Evolutionary conservation across 441 rosid species (phyloP).

Genomic region (Jatropha podagrica): DNA sequence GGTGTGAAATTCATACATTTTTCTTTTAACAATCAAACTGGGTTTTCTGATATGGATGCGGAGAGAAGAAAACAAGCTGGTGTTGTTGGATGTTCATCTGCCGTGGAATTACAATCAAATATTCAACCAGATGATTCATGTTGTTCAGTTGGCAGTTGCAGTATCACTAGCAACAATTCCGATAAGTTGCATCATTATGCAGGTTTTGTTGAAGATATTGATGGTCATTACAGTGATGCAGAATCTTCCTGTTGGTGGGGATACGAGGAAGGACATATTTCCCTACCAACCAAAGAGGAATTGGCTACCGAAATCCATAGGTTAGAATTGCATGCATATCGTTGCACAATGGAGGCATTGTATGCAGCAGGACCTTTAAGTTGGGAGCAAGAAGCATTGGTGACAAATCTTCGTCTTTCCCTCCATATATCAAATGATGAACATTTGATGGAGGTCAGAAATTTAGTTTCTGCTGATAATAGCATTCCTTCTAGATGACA

Average conservation of each 20-base stretch:
- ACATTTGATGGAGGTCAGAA: slow-evolving; percentile 75
- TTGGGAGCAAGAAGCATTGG: slow-evolving; percentile 74
- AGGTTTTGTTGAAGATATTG: slow-evolving; percentile 37
- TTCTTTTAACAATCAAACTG: slow-evolving; percentile 30
- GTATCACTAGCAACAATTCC: slow-evolving; percentile 40
- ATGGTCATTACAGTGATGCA: slow-evolving; percentile 50
- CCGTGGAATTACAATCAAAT: slow-evolving; percentile 34
- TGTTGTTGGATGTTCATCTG: slow-evolving; percentile 32
- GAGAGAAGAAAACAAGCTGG: slow-evolving; percentile 41
- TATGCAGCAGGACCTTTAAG: slow-evolving; percentile 73
- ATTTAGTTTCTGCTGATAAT: slow-evolving; percentile 46
- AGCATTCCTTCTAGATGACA: slow-evolving; percentile 26
- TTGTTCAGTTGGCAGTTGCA: slow-evolving; percentile 85
- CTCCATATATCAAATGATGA: slow-evolving; percentile 77
- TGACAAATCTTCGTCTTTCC: slow-evolving; percentile 60
- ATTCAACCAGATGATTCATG: slow-evolving; percentile 40
- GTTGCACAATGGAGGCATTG: slow-evolving; percentile 50
- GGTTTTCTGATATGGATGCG: slow-evolving; percentile 31
- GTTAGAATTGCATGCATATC: slow-evolving; percentile 64
- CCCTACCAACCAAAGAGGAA: slow-evolving; percentile 33
- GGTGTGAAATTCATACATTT: slow-evolving; percentile 32
- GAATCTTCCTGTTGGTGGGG: slow-evolving; percentile 44
- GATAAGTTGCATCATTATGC: slow-evolving; percentile 25
- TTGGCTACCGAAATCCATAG: slow-evolving; percentile 46
- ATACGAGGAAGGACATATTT: slow-evolving; percentile 31